Evolutionary conservation across 768 basidiomycete species (phyloP), one percentile per base, ranked within the genome.

Genomic region (Pulveroboletus sp.): DNA sequence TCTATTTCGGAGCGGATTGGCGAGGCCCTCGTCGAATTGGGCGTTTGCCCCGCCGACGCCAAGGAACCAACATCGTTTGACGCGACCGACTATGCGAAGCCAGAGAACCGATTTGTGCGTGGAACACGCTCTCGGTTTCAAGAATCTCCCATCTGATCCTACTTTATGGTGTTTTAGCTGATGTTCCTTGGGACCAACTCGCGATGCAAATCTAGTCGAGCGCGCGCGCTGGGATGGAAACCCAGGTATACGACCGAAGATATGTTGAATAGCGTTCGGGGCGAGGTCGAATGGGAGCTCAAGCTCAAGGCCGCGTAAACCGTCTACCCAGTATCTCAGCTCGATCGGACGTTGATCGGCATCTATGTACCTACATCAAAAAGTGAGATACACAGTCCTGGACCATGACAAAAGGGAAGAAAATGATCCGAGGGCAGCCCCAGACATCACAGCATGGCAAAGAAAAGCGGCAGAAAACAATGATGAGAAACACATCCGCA

Each of bases 31-130:
- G 39, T 39, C 31, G 32, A 45, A 19, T 19, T 41, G 1, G 43
- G 47, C 0, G 36, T 39, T 39, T 35, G 40, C 10, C 14, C 0
- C 16, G 22, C 35, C n/a, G 43, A 47, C 13, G 10, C 6, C 5
- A 5, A 12, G 2, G 23, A 68, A 47, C 75, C 78, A 4, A 76
- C 74, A 2, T 53, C 71, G 0, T 80, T 81, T 54, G 74, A 73
- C 12, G 51, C 47, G 31, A 24, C 27, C 12, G 59, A 62, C 11
- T 43, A 50, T 14, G 27, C 22, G 3, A 20, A 30, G 14, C 44
- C 43, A 1, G 39, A n/a, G 39, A 37, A 54, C 14, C 8, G 17
- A 37, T 13, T 1, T 6, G 43, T 53, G 17, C 22, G 49, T 43
- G 0, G 3, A n/a, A 0, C 7, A 1, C 23, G 16, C 5, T 2